Conservation (phyloP, 305 asterid species). For the Withania somnifera region DNA sequence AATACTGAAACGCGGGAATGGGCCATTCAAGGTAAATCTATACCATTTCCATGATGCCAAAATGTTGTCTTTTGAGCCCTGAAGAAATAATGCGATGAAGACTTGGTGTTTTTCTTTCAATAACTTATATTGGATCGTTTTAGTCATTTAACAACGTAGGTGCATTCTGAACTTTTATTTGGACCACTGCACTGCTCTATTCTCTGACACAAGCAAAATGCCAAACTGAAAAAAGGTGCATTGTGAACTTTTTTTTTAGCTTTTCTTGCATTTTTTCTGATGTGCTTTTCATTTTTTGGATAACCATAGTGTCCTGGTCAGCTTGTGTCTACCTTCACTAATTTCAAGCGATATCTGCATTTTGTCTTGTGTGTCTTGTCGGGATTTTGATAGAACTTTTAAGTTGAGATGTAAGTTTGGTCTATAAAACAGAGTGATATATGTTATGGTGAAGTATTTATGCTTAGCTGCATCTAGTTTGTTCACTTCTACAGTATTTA, state of each 20-base stretch:
- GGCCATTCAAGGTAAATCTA: conserved; percentile 11
- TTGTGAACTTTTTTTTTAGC: not conserved
- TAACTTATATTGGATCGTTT: not conserved
- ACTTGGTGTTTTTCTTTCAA: not conserved
- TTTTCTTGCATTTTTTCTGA: not conserved
- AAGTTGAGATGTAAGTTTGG: not conserved
- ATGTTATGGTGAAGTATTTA: not conserved
- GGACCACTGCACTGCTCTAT: too few species aligned
- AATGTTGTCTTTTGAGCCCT: not conserved
- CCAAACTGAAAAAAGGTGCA: too few species aligned
- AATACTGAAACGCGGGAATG: conserved; percentile 2
- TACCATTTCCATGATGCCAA: not conserved
- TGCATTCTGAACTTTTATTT: not conserved
- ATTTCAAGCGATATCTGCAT: not conserved
- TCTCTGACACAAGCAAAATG: too few species aligned
- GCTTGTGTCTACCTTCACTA: not conserved
- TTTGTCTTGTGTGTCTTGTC: not conserved
- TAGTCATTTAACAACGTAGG: not conserved
- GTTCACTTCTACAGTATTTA: not conserved
- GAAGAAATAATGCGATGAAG: not conserved
- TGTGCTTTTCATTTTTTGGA: not conserved
- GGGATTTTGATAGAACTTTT: not conserved
- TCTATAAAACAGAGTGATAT: not conserved
- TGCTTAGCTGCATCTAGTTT: not conserved
- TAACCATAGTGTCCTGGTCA: not conserved